Conservation (phyloP, 2,329 filamentous ascomycete species). For the Fusarium buharicum region DNA sequence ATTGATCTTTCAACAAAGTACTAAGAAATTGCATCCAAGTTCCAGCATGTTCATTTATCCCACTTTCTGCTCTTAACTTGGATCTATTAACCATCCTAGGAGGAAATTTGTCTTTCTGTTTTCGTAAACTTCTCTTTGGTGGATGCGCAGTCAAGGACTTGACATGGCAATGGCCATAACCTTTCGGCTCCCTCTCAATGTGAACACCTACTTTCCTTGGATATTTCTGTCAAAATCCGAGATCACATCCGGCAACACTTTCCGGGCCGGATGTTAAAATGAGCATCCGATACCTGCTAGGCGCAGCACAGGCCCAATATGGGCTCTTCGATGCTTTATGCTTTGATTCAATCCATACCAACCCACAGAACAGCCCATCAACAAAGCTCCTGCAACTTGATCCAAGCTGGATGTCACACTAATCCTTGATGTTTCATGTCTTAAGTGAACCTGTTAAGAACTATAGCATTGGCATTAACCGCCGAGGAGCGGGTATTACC, state of each 20-base stretch:
- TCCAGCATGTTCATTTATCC: background rate
- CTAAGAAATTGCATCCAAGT: too few relatives aligned
- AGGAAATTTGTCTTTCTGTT: background rate
- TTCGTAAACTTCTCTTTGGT: background rate
- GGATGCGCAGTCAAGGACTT: background rate
- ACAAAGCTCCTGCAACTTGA: background rate
- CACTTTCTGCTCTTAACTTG: background rate
- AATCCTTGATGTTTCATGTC: constrained; percentile 31
- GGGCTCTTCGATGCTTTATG: constrained; percentile 10
- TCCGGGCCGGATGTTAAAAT: constrained; percentile 4
- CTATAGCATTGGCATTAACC: constrained; percentile 34
- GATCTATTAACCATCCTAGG: background rate
- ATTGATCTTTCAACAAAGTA: too few relatives aligned
- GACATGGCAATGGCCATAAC: background rate
- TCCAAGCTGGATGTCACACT: constrained; percentile 2
- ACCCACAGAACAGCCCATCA: constrained; percentile 3
- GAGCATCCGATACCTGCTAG: constrained; percentile 3
- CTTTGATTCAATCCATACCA: background rate
- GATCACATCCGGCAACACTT: constrained; percentile 6
- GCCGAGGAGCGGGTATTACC: constrained; percentile 23
- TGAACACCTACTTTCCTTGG: background rate
- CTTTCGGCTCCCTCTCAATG: background rate
- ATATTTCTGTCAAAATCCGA: background rate
- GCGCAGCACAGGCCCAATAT: constrained; percentile 14
- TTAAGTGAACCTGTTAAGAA: constrained; percentile 26